A percentile compares a stretch with the other conserved stretches of the same genome.
phyloP scores from a whole-genome alignment of 2,329 filamentous ascomycete species.

The Chaetomium olivaceum region DNA sequence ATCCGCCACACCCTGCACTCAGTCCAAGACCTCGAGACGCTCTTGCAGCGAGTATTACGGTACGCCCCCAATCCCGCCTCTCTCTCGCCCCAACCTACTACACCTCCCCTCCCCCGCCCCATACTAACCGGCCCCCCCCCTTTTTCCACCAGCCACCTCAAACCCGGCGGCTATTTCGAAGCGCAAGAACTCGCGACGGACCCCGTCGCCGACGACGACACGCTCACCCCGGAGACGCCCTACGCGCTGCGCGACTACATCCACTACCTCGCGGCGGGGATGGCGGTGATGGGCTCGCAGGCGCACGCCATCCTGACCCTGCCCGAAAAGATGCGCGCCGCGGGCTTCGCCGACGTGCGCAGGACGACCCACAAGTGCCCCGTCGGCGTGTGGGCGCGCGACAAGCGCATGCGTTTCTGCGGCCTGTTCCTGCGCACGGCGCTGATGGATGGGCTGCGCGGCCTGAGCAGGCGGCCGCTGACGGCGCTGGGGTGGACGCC shows the following conservation, averaged over 20 bases:
- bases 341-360: constrained; percentile 46
- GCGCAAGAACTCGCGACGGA: constrained; percentile 49
- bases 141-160: constrained; percentile 45
- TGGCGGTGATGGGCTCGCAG: constrained; percentile 46
- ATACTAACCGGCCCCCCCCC: constrained; percentile 4
- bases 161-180: constrained; percentile 54
- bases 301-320: constrained; percentile 43
- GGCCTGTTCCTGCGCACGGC: constrained; percentile 49
- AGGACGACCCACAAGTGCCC: constrained; percentile 46
- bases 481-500: constrained; percentile 39
- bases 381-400: constrained; percentile 51
- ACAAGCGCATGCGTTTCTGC: constrained; percentile 45
- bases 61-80: constrained; percentile 36
- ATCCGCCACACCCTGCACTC: constrained; percentile 50
- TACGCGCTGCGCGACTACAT: constrained; percentile 52
- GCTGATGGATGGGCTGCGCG: constrained; percentile 40
- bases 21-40: constrained; percentile 43
- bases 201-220: constrained; percentile 48
- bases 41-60: constrained; percentile 40
- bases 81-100: background rate
- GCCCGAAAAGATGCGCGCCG: constrained; percentile 40
- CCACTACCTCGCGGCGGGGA: constrained; percentile 43
- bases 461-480: constrained; percentile 36
- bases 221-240: constrained; percentile 42
- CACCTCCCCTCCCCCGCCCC: background rate